Evolutionary conservation across 169 alveolate species (phyloP), one percentile per base, ranked within the genome.

Genomic region (Cryptosporidium viatorum): DNA sequence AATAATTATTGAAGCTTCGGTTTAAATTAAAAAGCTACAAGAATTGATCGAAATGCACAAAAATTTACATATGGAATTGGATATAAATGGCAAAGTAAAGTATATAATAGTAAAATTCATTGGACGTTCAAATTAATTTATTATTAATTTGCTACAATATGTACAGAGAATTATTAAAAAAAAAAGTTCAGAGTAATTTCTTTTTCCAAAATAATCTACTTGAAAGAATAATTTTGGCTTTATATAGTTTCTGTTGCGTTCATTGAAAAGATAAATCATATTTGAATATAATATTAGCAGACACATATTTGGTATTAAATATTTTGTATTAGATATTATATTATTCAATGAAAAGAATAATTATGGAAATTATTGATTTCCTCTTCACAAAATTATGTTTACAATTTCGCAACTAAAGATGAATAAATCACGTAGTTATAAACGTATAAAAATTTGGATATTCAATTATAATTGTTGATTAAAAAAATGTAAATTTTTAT

Each of bases 81-180:
- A 41, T 10, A 1, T 14, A 33, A 23, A 45, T 16, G 75, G 41
- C 1, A 80, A 65, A 39, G 37, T 73, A 9, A 35, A 3, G 37
- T 73, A 9, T 10, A 3, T 5, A 7, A 26, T 9, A 8, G 62
- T 26, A 65, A 21, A 6, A 43, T 23, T 2, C 31, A 39, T 21
- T 80, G 89, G 89, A 80, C 89, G 3, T 74, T 74, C 12, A 80
- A 80, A 14, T 12, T 80, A 2, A 39, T 80, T 74, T 80, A 80
- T 67, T 80, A 80, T 21, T 62, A 62, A 41, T 58, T 43, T 62
- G 62, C 69, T 4, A 21, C 80, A 26, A 10, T 80, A 60, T 80
- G 89, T 65, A 41, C 89, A 21, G 89, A 70, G 18, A 43, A 80
- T 62, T 1, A 65, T 26, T n/a, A n/a, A n/a, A n/a, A n/a, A n/a